Evolutionary conservation across 495 filamentous ascomycete genomes (phyloP).

Genomic region (Viridothelium virens): DNA sequence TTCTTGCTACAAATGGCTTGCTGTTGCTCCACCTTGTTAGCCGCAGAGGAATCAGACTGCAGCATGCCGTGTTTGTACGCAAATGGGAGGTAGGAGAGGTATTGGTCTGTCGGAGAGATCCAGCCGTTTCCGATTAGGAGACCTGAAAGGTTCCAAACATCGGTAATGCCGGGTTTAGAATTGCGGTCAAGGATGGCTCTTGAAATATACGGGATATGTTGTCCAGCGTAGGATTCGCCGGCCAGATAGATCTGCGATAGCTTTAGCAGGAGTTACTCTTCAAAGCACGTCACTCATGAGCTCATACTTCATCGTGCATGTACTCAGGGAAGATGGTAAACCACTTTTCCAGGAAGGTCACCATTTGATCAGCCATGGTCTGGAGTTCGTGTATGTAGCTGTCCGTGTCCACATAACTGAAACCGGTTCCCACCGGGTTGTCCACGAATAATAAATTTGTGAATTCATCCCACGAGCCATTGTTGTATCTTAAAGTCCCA

Average conservation of each 20-base stretch:
- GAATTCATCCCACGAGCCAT: slow-evolving; percentile 95
- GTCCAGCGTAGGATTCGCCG: slow-evolving; percentile 93
- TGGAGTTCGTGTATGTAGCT: slow-evolving; percentile 75
- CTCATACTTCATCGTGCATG: slow-evolving; percentile 72
- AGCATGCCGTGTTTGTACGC: slow-evolving; percentile 68
- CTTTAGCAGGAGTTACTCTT: slow-evolving; percentile 34
- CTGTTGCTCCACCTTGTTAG: slow-evolving; percentile 59
- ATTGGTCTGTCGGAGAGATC: slow-evolving; percentile 86
- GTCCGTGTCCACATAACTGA: slow-evolving; percentile 86
- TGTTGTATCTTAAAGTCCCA: slow-evolving; percentile 66
- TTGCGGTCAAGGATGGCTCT: slow-evolving; percentile 82
- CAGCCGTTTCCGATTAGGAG: slow-evolving; percentile 95
- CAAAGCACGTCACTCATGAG: background rate
- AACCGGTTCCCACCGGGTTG: slow-evolving; percentile 92
- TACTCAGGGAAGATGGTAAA: slow-evolving; percentile 88
- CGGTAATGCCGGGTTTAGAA: slow-evolving; percentile 37
- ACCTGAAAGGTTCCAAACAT: slow-evolving; percentile 72
- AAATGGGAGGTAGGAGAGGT: slow-evolving; percentile 75
- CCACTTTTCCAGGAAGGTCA: slow-evolving; percentile 84
- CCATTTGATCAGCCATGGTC: slow-evolving; percentile 82
- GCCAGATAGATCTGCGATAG: slow-evolving; percentile 71
- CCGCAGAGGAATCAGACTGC: slow-evolving; percentile 53
- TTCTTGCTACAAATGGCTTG: slow-evolving; percentile 56
- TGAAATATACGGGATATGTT: slow-evolving; percentile 95
- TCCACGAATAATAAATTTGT: slow-evolving; percentile 95